Evolutionary conservation across 2,329 filamentous ascomycete species (phyloP).

Genomic region (Golovinomyces cichoracearum): DNA sequence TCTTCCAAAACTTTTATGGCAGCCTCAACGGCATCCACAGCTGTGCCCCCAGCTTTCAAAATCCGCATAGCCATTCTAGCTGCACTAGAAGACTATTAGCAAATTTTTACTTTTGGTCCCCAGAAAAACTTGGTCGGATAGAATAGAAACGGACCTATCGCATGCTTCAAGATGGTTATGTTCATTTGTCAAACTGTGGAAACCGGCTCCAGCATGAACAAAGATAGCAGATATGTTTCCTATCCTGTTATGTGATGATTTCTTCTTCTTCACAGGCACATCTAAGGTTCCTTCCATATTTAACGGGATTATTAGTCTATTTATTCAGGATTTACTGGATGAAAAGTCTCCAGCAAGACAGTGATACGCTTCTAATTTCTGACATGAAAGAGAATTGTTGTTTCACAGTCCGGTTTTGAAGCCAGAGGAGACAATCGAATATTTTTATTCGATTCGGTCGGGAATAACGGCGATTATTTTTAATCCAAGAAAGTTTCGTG

Average conservation of each 20-base stretch:
- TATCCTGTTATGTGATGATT: not conserved
- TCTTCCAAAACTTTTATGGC: slow-evolving; percentile 76
- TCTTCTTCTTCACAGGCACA: not conserved
- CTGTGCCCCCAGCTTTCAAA: slow-evolving; percentile 50
- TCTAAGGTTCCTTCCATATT: not conserved
- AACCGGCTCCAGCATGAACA: slow-evolving; percentile 85
- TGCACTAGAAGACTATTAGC: slow-evolving; percentile 28
- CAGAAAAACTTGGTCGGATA: not conserved
- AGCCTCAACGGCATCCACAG: slow-evolving; percentile 70
- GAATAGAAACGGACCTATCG: slow-evolving; percentile 41
- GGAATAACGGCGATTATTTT: no score
- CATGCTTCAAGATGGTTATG: slow-evolving; percentile 62
- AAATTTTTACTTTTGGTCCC: not conserved
- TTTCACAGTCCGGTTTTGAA: no score
- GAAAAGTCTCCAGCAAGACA: no score
- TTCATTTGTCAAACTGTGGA: slow-evolving; percentile 73
- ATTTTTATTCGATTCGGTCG: no score
- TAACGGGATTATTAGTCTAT: not conserved
- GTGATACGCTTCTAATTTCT: no score
- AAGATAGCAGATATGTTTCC: slow-evolving; percentile 46
- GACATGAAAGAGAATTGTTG: no score
- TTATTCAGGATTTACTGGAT: no score
- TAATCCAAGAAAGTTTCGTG: no score
- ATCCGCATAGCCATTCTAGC: slow-evolving; percentile 62
- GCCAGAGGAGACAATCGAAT: no score